Evolutionary conservation across 768 basidiomycete genomes (phyloP), one percentile per base, ranked within the genome.

Genomic region (Auricularia auricula-judae): DNA sequence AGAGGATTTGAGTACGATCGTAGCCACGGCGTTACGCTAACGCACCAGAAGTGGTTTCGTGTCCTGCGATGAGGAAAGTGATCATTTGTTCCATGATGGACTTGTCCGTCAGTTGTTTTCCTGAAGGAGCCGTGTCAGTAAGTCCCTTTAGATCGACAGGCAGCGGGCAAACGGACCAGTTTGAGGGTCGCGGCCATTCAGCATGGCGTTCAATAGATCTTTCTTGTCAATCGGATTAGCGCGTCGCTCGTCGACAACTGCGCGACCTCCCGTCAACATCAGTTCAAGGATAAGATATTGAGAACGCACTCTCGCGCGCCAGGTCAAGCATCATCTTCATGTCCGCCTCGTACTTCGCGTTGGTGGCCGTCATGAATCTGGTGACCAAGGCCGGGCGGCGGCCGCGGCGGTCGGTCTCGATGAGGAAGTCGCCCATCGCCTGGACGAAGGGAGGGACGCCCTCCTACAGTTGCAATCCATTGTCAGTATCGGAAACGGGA

Each of bases 11-110:
- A 29, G 14, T 34, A 3, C n/a, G 4, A 8, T 14, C 5, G 5
- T 44, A 23, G 16, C 3, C 18, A 61, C 39, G 43, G 21, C 18
- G 34, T 61, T n/a, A 64, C 2, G n/a, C 51, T 4, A 33, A 69
- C 66, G 51, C 23, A 71, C 78, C 77, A 63, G 76, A 71, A 8
- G 73, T 74, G 3, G 76, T 77, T 65, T 77, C 77, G 64, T 79
- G 78, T 7, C 77, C 81, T 3, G 81, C 81, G 54, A 82, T 78
- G 18, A 82, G 71, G 75, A 82, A 82, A 1, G 81, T 82, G 21
- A 80, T 69, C 3, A 82, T 73, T 77, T 79, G 62, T 5, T 36
- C 53, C 42, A 21, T 64, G 58, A 44, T 34, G 23, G 23, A 14
- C 53, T 39, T 34, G 16, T 23, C 14, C 12, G 10, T 44, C 16